Conservation (phyloP, 1,284 basidiomycete species). For the Melanopsichium pennsylvanicum region DNA sequence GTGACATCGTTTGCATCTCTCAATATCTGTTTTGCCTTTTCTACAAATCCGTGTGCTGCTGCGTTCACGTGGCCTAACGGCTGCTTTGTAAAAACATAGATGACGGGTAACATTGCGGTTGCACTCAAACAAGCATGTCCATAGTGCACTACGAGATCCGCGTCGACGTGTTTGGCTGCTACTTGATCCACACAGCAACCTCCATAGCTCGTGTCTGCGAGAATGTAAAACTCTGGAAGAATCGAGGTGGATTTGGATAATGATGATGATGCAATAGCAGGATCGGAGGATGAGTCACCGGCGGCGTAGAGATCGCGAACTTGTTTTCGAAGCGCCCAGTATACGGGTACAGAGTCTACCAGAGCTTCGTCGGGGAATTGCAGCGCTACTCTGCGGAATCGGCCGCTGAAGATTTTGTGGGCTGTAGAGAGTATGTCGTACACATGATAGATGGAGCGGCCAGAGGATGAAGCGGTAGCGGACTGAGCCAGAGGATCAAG, state of each 20-base stretch:
- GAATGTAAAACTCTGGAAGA: slow-evolving; percentile 74
- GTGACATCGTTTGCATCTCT: slow-evolving; percentile 29
- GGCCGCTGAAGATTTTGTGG: slow-evolving; percentile 19
- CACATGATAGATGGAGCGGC: slow-evolving; percentile 43
- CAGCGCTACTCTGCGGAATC: slow-evolving; percentile 71
- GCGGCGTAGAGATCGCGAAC: slow-evolving; percentile 51
- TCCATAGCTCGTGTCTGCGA: slow-evolving; percentile 97
- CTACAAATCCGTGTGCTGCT: slow-evolving; percentile 28
- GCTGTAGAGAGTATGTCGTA: slow-evolving; percentile 57
- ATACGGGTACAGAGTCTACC: slow-evolving; percentile 86
- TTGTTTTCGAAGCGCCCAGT: slow-evolving; percentile 74
- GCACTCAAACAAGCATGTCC: slow-evolving; percentile 91
- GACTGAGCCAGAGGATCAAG: slow-evolving; percentile 50
- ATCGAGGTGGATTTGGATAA: background rate
- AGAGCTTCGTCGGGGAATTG: slow-evolving; percentile 97
- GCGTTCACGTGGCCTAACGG: slow-evolving; percentile 67
- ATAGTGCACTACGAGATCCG: slow-evolving; percentile 91
- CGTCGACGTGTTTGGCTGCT: slow-evolving; percentile 90
- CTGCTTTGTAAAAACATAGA: slow-evolving; percentile 84
- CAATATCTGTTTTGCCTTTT: slow-evolving; percentile 17
- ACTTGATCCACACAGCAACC: slow-evolving; percentile 98
- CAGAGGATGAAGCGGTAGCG: slow-evolving; percentile 51
- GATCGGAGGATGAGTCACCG: too few species aligned
- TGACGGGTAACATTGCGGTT: slow-evolving; percentile 79
- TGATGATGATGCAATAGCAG: slow-evolving; percentile 7